Conservation (phyloP, 352 stramenopile genomes). For the Stramenopiles sp. region DNA sequence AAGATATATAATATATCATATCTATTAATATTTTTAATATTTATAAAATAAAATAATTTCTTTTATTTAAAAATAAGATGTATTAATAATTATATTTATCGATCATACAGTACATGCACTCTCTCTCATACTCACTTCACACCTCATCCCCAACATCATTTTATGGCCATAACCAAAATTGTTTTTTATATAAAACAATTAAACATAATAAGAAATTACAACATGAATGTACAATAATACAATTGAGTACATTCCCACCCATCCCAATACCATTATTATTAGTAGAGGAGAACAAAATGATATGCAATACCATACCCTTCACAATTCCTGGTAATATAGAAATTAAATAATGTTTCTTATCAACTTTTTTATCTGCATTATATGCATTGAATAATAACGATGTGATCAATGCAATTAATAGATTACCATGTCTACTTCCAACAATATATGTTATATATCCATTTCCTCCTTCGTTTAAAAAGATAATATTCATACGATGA, state of each 20-base stretch:
- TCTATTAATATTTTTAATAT: too few species aligned
- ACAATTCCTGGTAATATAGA: not conserved
- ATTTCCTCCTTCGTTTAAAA: not conserved
- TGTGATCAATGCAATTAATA: not conserved
- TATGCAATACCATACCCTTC: not conserved
- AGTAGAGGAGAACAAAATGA: not conserved
- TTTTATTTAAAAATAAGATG: too few species aligned
- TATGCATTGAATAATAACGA: not conserved
- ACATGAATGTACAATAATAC: not conserved
- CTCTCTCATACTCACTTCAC: too few species aligned
- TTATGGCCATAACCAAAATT: not conserved
- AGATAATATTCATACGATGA: not conserved
- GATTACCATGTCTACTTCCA: not conserved
- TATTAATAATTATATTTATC: too few species aligned
- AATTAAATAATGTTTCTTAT: not conserved
- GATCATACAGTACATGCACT: too few species aligned
- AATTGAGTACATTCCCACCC: not conserved
- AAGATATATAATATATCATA: too few species aligned
- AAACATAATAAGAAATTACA: not conserved
- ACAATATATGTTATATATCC: not conserved
- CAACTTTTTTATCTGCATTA: not conserved
- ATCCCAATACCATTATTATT: not conserved
- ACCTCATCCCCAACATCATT: too few species aligned
- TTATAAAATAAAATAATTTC: too few species aligned
- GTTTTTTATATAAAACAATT: not conserved